Conservation (phyloP, 1,284 basidiomycete genomes). For the Ceraceosorus guamensis region DNA sequence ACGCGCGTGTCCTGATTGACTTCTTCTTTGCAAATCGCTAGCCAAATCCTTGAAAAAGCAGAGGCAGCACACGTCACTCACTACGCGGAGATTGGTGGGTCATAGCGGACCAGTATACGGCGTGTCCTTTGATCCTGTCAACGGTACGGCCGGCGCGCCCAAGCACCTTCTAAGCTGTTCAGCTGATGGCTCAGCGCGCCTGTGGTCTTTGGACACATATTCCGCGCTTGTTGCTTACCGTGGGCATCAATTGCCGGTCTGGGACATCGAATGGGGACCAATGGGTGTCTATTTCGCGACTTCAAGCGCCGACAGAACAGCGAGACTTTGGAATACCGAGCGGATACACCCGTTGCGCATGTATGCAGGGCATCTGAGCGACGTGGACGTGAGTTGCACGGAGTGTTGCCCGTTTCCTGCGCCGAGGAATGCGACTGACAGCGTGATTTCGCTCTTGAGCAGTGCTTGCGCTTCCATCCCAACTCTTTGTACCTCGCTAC, state of each 20-base stretch:
- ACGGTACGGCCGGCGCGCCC: slow-evolving; percentile 76
- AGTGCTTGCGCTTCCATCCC: slow-evolving; percentile 94
- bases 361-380: slow-evolving; percentile 91
- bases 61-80: slow-evolving; percentile 17
- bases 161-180: slow-evolving; percentile 82
- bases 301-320: slow-evolving; percentile 85
- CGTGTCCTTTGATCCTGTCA: slow-evolving; percentile 82
- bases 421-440: background rate
- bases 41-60: slow-evolving; percentile 21
- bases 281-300: slow-evolving; percentile 98
- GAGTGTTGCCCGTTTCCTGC: background rate
- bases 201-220: slow-evolving; percentile 95
- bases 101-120: slow-evolving; percentile 96
- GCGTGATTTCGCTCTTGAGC: background rate
- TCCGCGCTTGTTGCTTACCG: slow-evolving; percentile 87
- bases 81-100: slow-evolving; percentile 75
- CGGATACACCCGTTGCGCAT: slow-evolving; percentile 76
- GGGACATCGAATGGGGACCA: slow-evolving; percentile 98
- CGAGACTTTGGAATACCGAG: slow-evolving; percentile 92
- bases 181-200: slow-evolving; percentile 80
- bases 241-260: slow-evolving; percentile 93
- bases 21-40: background rate
- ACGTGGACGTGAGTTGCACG: slow-evolving; percentile 62
- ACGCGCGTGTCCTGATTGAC: background rate
- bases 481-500: slow-evolving; percentile 96